Evolutionary conservation across 345 rosid genomes (phyloP), one percentile per base, ranked within the genome.

Genomic region (Excoecaria cochinchinensis): DNA sequence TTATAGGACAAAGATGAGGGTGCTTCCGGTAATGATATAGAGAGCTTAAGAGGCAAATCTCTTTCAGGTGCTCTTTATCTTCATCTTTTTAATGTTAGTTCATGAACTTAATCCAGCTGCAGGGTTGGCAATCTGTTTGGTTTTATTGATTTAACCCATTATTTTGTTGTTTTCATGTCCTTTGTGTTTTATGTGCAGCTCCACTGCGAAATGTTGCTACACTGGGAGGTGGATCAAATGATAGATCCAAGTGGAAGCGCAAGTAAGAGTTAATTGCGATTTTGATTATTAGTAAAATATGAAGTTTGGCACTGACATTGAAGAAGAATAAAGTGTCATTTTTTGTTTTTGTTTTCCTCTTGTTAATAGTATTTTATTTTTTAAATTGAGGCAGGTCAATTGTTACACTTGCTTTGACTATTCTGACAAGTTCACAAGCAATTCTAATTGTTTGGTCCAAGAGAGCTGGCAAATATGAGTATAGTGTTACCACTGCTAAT

Each of bases 381-480:
- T 31, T 65, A 71, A 13, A 69, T 67, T 72, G 77, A 25, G 8
- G 52, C 56, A 93, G 99, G 86, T 77, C 93, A 11, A 69, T 88
- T 55, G 99, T 90, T 63, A 95, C 99, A 6, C 82, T 90, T 78
- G 91, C 98, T 67, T 78, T 95, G 83, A 93, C 97, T 53, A 16
- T 93, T 80, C 90, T 95, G 47, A 93, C 99, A 51, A 95, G 99
- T 80, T 93, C 99, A 13, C 99, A 95, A 88, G 93, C 99, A 3
- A 93, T 93, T 69, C 95, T 95, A 0, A 95, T 95, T 62, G 98
- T 93, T 3, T 95, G 99, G 99, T 95, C 99, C 31, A 95, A 95
- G 80, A 90, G 99, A 86, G 99, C 99, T 70, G 96, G 98, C 70
- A 91, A 91, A 82, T 95, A 95, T 40, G 97, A 95, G 81, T 95